A percentile compares a stretch with the other conserved stretches of the same genome.
These are phyloP conservation scores for Starmerella roubikii DNA, from an alignment of 805 yeast genomes.

Conservation along the genomic window DNA sequence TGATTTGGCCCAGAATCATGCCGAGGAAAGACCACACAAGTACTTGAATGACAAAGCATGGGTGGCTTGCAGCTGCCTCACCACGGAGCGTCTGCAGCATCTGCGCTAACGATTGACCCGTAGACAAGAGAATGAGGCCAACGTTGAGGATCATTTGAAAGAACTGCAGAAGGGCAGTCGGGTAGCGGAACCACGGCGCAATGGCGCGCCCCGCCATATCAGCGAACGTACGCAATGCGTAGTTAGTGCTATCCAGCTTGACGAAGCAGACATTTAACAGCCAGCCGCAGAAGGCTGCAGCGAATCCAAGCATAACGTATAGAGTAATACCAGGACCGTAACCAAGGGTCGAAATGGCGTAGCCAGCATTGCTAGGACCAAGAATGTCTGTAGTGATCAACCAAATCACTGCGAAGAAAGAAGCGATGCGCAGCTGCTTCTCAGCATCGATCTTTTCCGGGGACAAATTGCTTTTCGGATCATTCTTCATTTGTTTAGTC, in stretches of 20 bases:
- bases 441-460: constrained; percentile 17
- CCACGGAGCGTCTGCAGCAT: constrained; percentile 18
- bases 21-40: constrained; percentile 35
- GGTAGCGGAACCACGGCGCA: constrained; percentile 27
- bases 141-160: constrained; percentile 34
- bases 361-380: constrained; percentile 37
- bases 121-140: constrained; percentile 31
- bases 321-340: constrained; percentile 35
- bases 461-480: constrained; percentile 17
- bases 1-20: constrained; percentile 33
- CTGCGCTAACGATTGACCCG: constrained; percentile 34
- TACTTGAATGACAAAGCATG: constrained; percentile 32
- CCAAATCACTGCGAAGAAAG: constrained; percentile 28
- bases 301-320: constrained; percentile 31
- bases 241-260: constrained; percentile 31
- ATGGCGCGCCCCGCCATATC: constrained; percentile 32
- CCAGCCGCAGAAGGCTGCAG: constrained; percentile 33
- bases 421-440: constrained; percentile 15
- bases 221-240: constrained; percentile 33
- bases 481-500: constrained; percentile 10
- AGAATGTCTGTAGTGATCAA: constrained; percentile 37
- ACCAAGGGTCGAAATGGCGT: constrained; percentile 33
- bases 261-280: constrained; percentile 29
- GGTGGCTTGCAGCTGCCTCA: constrained; percentile 13
- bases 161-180: constrained; percentile 30